Evolutionary conservation across 805 yeast species (phyloP), one percentile per base, ranked within the genome.

Genomic region (Nakazawaea laoshanensis): DNA sequence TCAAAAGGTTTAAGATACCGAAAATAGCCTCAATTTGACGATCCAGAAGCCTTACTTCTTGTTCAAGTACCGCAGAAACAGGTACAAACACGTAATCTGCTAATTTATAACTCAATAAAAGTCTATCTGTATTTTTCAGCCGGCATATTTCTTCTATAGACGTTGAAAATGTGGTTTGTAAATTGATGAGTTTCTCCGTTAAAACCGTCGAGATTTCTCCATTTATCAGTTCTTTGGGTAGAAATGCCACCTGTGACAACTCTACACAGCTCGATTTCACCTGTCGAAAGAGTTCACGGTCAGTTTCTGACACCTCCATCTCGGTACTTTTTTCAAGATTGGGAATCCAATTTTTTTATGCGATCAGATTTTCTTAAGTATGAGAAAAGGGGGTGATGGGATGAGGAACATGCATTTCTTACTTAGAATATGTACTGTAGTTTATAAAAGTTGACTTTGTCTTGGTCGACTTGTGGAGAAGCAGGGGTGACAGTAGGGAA

Each of bases 61-160:
- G 66, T 36, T 68, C 67, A 25, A 79, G 50, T 7, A 79, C 46
- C 34, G 67, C 65, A 1, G 74, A 65, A 3, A 79, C 44, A 0
- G 87, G 86, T 9, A 74, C 65, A 49, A 75, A 76, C 1, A 77
- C 61, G 38, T 77, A 76, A 39, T 77, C 82, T 0, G 80, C 80
- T 13, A 77, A 45, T 17, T 57, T 58, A 1, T 57, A 41, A 0
- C 72, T 55, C 1, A 66, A 34, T 1, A 36, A 12, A 13, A 23
- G 12, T 27, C 32, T 27, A 10, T 8, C 18, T 8, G 27, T 18
- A 4, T 18, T 13, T 3, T n/a, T 8, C 14, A 4, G 14, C 25
- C 5, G 28, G 13, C 12, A 10, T 12, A 7, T 24, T 24, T 24
- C 26, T 10, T 24, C 2, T 7, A 24, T 12, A 16, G 16, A 8